A percentile compares a stretch with the other conserved stretches of the same genome.
phyloP scores from a whole-genome alignment of 1,284 basidiomycete genomes.

The Heliocybe sulcata region DNA sequence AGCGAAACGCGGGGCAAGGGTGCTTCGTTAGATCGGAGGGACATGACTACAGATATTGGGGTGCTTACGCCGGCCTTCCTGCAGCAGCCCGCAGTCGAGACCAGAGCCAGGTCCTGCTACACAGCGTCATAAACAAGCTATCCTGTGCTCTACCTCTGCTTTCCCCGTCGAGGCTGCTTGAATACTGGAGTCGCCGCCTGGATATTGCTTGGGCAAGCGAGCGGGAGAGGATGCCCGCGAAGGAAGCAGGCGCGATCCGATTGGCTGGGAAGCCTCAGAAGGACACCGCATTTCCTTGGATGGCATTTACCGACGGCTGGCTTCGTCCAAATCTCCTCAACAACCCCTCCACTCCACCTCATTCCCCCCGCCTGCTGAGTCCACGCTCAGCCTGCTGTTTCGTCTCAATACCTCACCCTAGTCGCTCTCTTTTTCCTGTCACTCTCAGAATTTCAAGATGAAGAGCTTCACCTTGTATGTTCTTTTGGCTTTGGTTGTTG shows the following conservation, averaged over 20 bases:
- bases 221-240: background rate
- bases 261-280: background rate
- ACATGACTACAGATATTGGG: no score
- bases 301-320: background rate
- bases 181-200: no score
- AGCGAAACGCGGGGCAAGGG: no score
- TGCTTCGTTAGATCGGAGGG: no score
- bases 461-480: background rate
- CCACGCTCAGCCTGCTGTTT: background rate
- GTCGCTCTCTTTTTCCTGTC: background rate
- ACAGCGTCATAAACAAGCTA: no score
- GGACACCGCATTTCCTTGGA: background rate
- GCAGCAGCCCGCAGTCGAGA: no score
- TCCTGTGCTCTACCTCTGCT: no score
- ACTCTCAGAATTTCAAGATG: background rate
- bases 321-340: background rate
- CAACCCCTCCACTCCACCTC: background rate
- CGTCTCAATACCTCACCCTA: background rate
- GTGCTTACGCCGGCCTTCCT: no score
- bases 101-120: no score
- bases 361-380: background rate
- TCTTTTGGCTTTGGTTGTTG: background rate
- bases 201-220: background rate
- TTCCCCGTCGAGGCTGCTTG: no score
- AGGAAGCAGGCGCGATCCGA: background rate